Evolutionary conservation across 805 yeast genomes (phyloP).

Genomic region (Citeromyces matritensis): DNA sequence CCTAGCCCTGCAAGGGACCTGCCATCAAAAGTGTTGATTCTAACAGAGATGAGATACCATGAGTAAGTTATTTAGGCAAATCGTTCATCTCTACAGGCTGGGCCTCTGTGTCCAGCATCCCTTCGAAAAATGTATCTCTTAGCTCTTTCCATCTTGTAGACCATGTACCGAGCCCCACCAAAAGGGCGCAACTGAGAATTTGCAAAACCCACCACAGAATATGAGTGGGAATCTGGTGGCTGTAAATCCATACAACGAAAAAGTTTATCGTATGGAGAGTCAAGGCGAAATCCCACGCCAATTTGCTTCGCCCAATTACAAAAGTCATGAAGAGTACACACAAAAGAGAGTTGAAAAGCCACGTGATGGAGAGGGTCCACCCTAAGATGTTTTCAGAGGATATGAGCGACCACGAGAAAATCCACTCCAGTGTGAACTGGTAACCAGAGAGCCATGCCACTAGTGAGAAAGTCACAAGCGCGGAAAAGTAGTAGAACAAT

Average conservation of each 20-base stretch:
- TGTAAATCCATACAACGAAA: conserved; percentile 47
- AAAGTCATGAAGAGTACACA: conserved; percentile 76
- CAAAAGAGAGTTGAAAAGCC: conserved; percentile 75
- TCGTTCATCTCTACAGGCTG: conserved; percentile 1
- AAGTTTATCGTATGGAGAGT: conserved; percentile 79
- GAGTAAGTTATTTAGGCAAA: conserved; percentile 30
- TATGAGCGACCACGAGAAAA: conserved; percentile 70
- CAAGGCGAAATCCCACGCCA: conserved; percentile 95
- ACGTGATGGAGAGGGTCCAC: conserved; percentile 51
- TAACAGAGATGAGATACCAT: conserved; percentile 70
- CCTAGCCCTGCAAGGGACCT: conserved; percentile 76
- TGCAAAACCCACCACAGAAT: conserved; percentile 82
- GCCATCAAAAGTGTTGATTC: conserved; percentile 58
- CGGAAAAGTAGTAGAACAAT: conserved; percentile 62
- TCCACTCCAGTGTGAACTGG: conserved; percentile 49
- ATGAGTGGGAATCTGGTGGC: conserved; percentile 54
- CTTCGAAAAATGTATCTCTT: conserved; percentile 80
- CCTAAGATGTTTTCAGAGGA: conserved; percentile 72
- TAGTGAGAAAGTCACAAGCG: conserved; percentile 46
- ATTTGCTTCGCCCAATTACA: conserved; percentile 81
- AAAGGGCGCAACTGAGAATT: conserved; percentile 42
- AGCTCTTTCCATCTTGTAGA: conserved; percentile 86
- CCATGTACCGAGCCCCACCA: conserved; percentile 79
- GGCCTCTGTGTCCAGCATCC: conserved; percentile 46
- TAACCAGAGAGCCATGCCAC: conserved; percentile 61